Base-by-base conservation (phyloP, 1,139 yeast genomes). In the Eremothecium gossypii region DNA sequence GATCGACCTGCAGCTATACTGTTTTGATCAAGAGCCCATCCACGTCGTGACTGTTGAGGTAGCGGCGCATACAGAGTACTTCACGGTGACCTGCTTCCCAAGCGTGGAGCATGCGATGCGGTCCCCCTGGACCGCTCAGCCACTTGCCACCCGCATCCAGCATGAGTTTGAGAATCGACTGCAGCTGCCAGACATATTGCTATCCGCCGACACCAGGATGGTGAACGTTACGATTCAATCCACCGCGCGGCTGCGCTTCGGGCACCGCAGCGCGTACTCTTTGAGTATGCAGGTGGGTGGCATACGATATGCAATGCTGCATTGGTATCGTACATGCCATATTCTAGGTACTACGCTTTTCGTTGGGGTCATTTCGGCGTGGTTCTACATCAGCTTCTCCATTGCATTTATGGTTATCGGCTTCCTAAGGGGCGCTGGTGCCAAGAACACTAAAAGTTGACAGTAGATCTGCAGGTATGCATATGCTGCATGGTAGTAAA, bases 291-390 rank as follows among this genome's bases (percentile, higher is more conserved):
- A 34, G n/a, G 13, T 34, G 3, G 29, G 12, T 4, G 37, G 37
- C 11, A 20, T 58, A 39, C 47, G 62, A 38, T 56, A 58, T 39
- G 42, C 57, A 23, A 56, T 60, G 63, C 38, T 57, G 23, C 49
- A 54, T 13, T 50, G 54, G 49, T 44, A 43, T 23, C 46, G 46
- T 27, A 38, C 56, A 8, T 48, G 61, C 9, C 55, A 58, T 43
- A 35, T 51, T 1, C 41, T 54, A 14, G 64, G 64, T 1, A 49
- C 49, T 6, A 27, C 44, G 1, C 31, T 49, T 4, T 54, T 58
- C 31, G 53, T 52, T 33, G 33, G 44, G 2, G 38, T 49, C 8
- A 41, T 54, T 9, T 41, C 52, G 2, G 29, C 42, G 10, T 41
- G 57, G 29, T 57, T 57, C 41, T 27, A 45, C 7, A n/a, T 34